Evolutionary conservation across 331 rosid genomes (phyloP).

Genomic region (Saraca asoca): DNA sequence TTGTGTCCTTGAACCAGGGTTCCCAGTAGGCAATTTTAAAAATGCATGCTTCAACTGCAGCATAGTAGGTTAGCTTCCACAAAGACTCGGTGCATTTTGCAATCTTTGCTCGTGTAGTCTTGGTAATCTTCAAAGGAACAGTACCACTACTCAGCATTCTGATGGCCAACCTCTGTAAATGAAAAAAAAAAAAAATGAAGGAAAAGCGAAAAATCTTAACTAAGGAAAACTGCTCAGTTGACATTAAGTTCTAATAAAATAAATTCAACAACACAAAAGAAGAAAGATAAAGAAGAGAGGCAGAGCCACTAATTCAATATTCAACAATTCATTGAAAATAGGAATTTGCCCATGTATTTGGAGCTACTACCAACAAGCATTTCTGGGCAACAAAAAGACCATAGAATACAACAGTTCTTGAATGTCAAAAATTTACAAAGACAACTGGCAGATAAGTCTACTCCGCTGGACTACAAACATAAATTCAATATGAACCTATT

Average conservation of each 20-base stretch:
- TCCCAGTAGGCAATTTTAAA: slow-evolving; percentile 55
- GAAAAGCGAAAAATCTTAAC: slow-evolving; percentile 10
- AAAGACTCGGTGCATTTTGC: slow-evolving; percentile 87
- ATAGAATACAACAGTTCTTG: neutral
- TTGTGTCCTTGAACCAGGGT: slow-evolving; percentile 79
- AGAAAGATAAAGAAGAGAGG: neutral
- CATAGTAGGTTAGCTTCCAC: slow-evolving; percentile 95
- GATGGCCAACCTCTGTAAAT: slow-evolving; percentile 64
- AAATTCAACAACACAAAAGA: slow-evolving; percentile 4
- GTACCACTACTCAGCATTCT: slow-evolving; percentile 60
- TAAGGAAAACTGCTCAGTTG: neutral
- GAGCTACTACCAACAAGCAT: neutral
- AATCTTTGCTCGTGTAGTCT: slow-evolving; percentile 63
- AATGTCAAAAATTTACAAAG: slow-evolving; percentile 4
- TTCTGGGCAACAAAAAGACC: neutral
- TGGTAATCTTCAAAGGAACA: slow-evolving; percentile 60
- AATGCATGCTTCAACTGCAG: slow-evolving; percentile 69
- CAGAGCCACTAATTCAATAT: neutral
- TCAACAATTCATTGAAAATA: neutral
- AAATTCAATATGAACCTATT: neutral
- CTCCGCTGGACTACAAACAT: too few relatives aligned
- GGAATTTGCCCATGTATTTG: neutral
- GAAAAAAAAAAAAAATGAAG: slow-evolving; percentile 29
- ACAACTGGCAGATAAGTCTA: neutral
- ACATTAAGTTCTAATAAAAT: slow-evolving; percentile 14